These are phyloP conservation scores for Jamesozyma jinghongensis DNA, from an alignment of 805 yeast species.

Conservation along the genomic window DNA sequence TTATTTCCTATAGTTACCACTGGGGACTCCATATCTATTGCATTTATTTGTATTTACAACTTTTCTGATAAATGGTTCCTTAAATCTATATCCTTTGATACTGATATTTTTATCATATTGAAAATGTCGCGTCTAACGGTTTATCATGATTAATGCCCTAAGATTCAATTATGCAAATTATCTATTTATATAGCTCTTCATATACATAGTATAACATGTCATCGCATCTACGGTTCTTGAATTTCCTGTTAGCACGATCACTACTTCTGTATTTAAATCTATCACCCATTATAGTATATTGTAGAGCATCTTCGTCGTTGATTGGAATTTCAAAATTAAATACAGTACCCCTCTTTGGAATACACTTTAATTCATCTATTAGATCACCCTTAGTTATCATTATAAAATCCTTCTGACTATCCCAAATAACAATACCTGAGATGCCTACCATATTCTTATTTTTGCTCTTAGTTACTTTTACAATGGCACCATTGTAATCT, in stretches of 20 bases:
- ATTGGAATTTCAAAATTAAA: constrained; percentile 46
- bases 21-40: too few relatives aligned
- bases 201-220: constrained; percentile 35
- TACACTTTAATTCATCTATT: constrained; percentile 56
- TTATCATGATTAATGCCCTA: background rate
- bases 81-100: too few relatives aligned
- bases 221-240: constrained; percentile 69
- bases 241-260: constrained; percentile 78
- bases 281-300: constrained; percentile 68
- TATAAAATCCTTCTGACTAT: constrained; percentile 63
- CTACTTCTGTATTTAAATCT: constrained; percentile 65
- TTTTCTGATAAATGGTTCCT: too few relatives aligned
- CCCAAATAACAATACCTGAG: constrained; percentile 76
- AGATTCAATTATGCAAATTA: background rate
- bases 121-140: background rate
- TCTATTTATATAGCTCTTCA: constrained; percentile 2
- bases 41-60: too few relatives aligned
- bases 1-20: too few relatives aligned
- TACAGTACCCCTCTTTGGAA: constrained; percentile 59
- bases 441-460: constrained; percentile 52
- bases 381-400: constrained; percentile 34
- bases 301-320: constrained; percentile 34
- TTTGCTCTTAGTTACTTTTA: constrained; percentile 49
- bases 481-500: constrained; percentile 70
- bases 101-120: background rate